Evolutionary conservation across 768 basidiomycete species (phyloP), one percentile per base, ranked within the genome.

Genomic region (Filobasidium wieringae): DNA sequence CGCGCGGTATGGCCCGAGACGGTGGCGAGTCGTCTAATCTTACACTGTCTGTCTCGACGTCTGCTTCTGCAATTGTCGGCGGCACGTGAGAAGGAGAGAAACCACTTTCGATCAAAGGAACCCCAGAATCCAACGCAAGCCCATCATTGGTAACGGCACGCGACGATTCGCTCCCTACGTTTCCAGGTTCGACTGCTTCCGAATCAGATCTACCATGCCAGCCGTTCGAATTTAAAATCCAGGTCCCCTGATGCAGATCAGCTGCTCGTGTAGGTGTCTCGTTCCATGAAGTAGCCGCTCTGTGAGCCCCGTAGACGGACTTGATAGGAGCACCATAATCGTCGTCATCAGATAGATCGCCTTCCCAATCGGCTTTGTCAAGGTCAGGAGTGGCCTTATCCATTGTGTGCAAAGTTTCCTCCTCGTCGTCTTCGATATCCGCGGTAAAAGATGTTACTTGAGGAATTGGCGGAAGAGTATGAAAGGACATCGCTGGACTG

Each of bases 351-450:
- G 68, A 65, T 4, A 69, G 53, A 2, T 61, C 32, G 8, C 62
- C 70, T 26, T 63, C 61, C 68, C 68, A 69, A 56, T 71, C 70
- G 2, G 71, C 63, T 45, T 66, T 62, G n/a, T 69, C 68, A 31
- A 51, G 60, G 45, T 2, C 63, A 62, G n/a, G 32, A 11, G 33
- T 9, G 3, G 17, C 29, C 19, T 27, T 54, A 27, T 45, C 7
- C 27, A 31, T 19, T 17, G 33, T 15, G 15, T 36, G 6, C 1
- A 14, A 7, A 14, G 26, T 11, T 39, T 7, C 33, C 1, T 24
- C n/a, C 14, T 14, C 2, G 19, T 34, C 1, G 31, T 32, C 31
- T 9, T 31, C 26, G 6, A 9, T 17, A 43, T 41, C n/a, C 7
- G 40, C 30, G 2, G n/a, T 2, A 33, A 54, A 54, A 22, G 53